phyloP scores from a whole-genome alignment of 352 stramenopile genomes.

The Vaucheria bursata region DNA sequence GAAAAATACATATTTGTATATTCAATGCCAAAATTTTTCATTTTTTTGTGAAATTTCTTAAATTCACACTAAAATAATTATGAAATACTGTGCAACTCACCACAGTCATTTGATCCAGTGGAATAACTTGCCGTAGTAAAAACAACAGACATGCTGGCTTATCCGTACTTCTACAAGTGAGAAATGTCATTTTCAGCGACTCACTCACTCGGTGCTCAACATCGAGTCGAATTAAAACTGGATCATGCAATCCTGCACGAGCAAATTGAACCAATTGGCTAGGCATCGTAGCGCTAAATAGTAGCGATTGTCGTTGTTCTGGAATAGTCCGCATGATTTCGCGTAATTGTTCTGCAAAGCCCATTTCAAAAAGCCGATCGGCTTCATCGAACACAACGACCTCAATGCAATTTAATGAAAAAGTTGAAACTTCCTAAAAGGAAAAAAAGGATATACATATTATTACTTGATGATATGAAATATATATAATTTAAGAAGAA shows the following conservation, averaged over 20 bases:
- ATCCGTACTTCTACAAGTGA: conserved; percentile 84
- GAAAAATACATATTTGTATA: no score
- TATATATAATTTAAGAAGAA: not conserved
- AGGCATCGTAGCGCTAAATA: conserved; percentile 93
- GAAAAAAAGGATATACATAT: not conserved
- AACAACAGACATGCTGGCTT: conserved; percentile 92
- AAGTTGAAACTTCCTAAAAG: conserved; percentile 70
- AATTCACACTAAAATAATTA: no score
- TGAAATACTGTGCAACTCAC: conserved; percentile 45
- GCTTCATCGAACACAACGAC: conserved; percentile 94
- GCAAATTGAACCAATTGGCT: conserved; percentile 95
- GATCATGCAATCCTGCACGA: conserved; percentile 88
- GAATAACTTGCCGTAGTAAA: conserved; percentile 86
- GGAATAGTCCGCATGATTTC: conserved; percentile 48
- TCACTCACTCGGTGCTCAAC: conserved; percentile 94
- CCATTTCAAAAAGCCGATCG: conserved; percentile 99
- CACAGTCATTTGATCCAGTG: conserved; percentile 81
- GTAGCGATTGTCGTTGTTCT: conserved; percentile 64
- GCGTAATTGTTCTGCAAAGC: conserved; percentile 92
- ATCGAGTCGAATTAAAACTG: conserved; percentile 92
- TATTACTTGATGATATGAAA: not conserved
- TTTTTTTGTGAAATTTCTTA: no score
- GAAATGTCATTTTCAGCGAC: conserved; percentile 87
- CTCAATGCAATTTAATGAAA: conserved; percentile 79
- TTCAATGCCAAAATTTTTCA: no score